These are phyloP conservation scores for Sclerotiophoma versabilis DNA, from an alignment of 2,329 filamentous ascomycete genomes.

Conservation along the genomic window DNA sequence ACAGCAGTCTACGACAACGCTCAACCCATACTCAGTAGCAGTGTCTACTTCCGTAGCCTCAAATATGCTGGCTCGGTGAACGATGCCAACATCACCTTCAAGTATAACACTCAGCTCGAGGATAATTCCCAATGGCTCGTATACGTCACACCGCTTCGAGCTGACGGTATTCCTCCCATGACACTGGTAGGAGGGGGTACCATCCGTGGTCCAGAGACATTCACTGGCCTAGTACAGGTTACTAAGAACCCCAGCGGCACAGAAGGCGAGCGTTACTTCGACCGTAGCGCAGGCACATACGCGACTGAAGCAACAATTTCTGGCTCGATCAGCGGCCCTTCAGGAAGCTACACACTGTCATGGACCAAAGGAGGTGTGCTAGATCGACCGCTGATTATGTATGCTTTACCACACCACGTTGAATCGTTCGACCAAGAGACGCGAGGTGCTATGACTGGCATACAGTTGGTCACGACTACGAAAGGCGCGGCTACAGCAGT, in stretches of 20 bases:
- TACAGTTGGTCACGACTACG: conserved; percentile 80
- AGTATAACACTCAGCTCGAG: conserved; percentile 31
- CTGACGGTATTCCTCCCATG: conserved; percentile 67
- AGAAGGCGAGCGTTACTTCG: conserved; percentile 72
- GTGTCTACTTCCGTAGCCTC: conserved; percentile 77
- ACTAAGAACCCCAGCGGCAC: conserved; percentile 72
- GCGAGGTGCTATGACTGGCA: conserved; percentile 55
- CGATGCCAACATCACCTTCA: conserved; percentile 56
- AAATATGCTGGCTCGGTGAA: conserved; percentile 35
- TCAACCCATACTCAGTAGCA: conserved; percentile 75
- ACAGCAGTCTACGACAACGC: conserved; percentile 77
- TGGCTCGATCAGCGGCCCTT: conserved; percentile 51
- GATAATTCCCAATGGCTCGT: conserved; percentile 78
- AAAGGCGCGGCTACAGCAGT: conserved; percentile 84
- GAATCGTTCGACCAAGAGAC: conserved; percentile 73
- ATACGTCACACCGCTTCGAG: conserved; percentile 71
- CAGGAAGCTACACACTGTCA: conserved; percentile 75
- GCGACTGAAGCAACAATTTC: conserved; percentile 64
- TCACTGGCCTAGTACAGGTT: conserved; percentile 81
- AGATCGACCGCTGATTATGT: conserved; percentile 74
- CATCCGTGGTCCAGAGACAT: conserved; percentile 71
- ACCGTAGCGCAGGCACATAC: conserved; percentile 79
- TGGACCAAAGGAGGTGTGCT: conserved; percentile 74
- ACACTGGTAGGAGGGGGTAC: conserved; percentile 70
- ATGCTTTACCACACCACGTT: conserved; percentile 86